phyloP scores from a whole-genome alignment of 2,329 filamentous ascomycete species.

The Xylaria sp. region DNA sequence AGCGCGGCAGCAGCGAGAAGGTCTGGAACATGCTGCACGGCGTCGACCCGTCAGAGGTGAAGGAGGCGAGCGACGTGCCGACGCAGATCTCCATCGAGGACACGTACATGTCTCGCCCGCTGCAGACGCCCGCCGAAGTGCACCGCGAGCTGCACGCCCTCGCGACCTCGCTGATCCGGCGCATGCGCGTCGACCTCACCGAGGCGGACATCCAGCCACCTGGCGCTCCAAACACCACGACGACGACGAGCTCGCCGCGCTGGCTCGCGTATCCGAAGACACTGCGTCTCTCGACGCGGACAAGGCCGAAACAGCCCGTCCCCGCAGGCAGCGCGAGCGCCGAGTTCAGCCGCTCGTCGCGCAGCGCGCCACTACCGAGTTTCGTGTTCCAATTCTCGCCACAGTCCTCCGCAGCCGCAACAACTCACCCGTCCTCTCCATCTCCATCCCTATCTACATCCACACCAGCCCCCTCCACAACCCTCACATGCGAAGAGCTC shows the following conservation, averaged over 20 bases:
- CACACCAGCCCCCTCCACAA: background rate
- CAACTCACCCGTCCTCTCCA: background rate
- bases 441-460: slow-evolving; percentile 2
- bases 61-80: slow-evolving; percentile 75
- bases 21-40: slow-evolving; percentile 86
- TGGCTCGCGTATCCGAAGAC: slow-evolving; percentile 88
- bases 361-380: slow-evolving; percentile 76
- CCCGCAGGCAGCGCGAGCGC: slow-evolving; percentile 47
- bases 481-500: slow-evolving; percentile 54
- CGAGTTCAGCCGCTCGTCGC: slow-evolving; percentile 74
- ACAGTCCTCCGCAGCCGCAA: background rate
- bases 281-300: slow-evolving; percentile 81
- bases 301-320: slow-evolving; percentile 57
- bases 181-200: slow-evolving; percentile 81
- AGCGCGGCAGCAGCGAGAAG: slow-evolving; percentile 75
- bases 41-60: slow-evolving; percentile 78
- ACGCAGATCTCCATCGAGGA: slow-evolving; percentile 95
- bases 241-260: slow-evolving; percentile 18
- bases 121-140: slow-evolving; percentile 73
- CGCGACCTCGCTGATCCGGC: slow-evolving; percentile 74
- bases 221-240: background rate
- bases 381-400: slow-evolving; percentile 73
- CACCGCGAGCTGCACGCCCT: slow-evolving; percentile 75
- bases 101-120: slow-evolving; percentile 75
- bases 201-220: slow-evolving; percentile 50